Percentiles rank a stretch among this genome's conserved stretches.
Evolutionary conservation across 495 filamentous ascomycete genomes (phyloP).

Genomic region (Aspergillus diversus): DNA sequence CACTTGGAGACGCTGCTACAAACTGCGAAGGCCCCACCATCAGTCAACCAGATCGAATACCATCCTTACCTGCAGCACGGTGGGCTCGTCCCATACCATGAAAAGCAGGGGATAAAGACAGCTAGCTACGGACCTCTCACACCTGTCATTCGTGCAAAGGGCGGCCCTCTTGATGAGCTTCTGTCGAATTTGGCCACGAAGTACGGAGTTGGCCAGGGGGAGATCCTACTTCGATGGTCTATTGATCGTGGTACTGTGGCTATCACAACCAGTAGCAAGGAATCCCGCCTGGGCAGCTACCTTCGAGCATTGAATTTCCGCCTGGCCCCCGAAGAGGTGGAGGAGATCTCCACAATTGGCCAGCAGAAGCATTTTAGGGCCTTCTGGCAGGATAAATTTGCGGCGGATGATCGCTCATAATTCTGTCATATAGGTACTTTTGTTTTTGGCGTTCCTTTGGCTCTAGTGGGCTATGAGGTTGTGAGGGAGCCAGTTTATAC

Average conservation of each 20-base stretch:
- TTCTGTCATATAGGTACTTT: neutral
- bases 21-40: slow-evolving; percentile 66
- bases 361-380: slow-evolving; percentile 68
- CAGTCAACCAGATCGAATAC: slow-evolving; percentile 86
- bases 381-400: slow-evolving; percentile 68
- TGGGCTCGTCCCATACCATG: slow-evolving; percentile 65
- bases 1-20: slow-evolving; percentile 71
- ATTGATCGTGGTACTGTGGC: slow-evolving; percentile 79
- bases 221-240: slow-evolving; percentile 76
- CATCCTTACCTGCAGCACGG: slow-evolving; percentile 85
- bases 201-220: slow-evolving; percentile 72
- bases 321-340: slow-evolving; percentile 70
- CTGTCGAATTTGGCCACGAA: slow-evolving; percentile 68
- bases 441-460: neutral
- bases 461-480: neutral
- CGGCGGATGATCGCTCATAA: slow-evolving; percentile 60
- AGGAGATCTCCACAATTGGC: slow-evolving; percentile 64
- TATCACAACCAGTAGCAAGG: slow-evolving; percentile 76
- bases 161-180: slow-evolving; percentile 69
- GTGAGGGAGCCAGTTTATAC: neutral
- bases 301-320: slow-evolving; percentile 67
- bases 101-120: slow-evolving; percentile 68
- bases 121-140: slow-evolving; percentile 72
- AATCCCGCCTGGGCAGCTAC: slow-evolving; percentile 70
- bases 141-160: slow-evolving; percentile 63